A percentile compares a stretch with the other conserved stretches of the same genome.
Conservation (phyloP, 2,329 filamentous ascomycete species). For the Aspergillus proliferans region DNA sequence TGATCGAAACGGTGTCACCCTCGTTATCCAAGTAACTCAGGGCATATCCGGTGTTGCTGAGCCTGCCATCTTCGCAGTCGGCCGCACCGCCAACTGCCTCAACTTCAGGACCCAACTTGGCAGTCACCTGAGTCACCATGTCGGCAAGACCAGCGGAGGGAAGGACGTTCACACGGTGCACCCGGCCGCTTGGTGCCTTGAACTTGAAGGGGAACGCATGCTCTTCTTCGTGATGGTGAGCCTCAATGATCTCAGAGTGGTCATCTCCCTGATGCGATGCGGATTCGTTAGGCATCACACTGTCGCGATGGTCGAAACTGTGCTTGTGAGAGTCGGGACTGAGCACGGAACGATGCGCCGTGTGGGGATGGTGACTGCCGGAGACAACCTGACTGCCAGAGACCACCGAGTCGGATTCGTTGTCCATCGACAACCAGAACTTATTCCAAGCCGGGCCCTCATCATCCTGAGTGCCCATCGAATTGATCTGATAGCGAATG, state of each 20-base stretch:
- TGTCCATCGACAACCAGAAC: slow-evolving; percentile 94
- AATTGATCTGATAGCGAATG: slow-evolving; percentile 61
- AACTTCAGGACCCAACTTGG: slow-evolving; percentile 78
- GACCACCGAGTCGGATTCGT: slow-evolving; percentile 92
- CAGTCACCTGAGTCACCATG: slow-evolving; percentile 68
- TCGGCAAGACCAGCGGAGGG: slow-evolving; percentile 74
- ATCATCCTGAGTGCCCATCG: slow-evolving; percentile 78
- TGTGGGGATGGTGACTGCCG: slow-evolving; percentile 41
- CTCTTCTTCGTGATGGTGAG: slow-evolving; percentile 55
- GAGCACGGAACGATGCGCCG: slow-evolving; percentile 67
- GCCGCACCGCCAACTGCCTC: slow-evolving; percentile 78
- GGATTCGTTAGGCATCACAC: slow-evolving; percentile 86
- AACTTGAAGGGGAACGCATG: slow-evolving; percentile 96
- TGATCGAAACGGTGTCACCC: slow-evolving; percentile 93
- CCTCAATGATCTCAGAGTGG: slow-evolving; percentile 61
- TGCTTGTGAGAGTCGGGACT: slow-evolving; percentile 67
- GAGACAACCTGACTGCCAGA: slow-evolving; percentile 68
- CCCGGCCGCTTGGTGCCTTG: slow-evolving; percentile 90
- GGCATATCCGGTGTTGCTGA: slow-evolving; percentile 74
- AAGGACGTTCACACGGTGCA: slow-evolving; percentile 82
- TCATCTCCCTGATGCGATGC: slow-evolving; percentile 85
- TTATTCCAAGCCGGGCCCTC: slow-evolving; percentile 99
- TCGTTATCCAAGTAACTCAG: slow-evolving; percentile 96
- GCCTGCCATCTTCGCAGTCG: slow-evolving; percentile 68
- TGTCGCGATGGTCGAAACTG: slow-evolving; percentile 65